A percentile compares a stretch with the other conserved stretches of the same genome.
Conservation (phyloP, 106 monocot species). For the Dendrobium huoshanense region DNA sequence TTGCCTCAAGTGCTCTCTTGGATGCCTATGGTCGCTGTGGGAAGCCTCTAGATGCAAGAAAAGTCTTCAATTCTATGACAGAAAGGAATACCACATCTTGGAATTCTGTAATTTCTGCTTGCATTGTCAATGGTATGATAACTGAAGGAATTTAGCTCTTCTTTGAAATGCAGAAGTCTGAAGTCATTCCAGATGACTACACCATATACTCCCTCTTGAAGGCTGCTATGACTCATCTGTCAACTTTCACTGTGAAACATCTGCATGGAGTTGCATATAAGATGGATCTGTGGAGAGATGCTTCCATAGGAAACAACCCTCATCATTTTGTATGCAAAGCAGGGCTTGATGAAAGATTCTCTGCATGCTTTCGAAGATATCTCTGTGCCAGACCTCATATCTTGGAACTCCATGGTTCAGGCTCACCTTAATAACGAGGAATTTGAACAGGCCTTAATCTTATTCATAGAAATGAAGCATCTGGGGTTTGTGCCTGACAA, state of each 20-base stretch:
- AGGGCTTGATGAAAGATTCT: constrained; percentile 9
- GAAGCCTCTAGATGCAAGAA: constrained; percentile 11
- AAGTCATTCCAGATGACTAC: constrained; percentile 21
- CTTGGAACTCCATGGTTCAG: constrained; percentile 45
- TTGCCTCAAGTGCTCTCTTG: constrained; percentile 17
- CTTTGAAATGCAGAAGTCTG: constrained; percentile 17
- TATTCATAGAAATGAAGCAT: constrained; percentile 19
- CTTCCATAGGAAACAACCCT: constrained; percentile 22
- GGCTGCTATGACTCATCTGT: constrained; percentile 8
- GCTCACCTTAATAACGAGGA: constrained; percentile 22
- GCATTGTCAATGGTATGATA: neutral
- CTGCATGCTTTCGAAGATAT: constrained; percentile 13
- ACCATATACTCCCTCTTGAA: constrained; percentile 28
- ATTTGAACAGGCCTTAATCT: constrained; percentile 12
- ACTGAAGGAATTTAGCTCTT: constrained; percentile 4
- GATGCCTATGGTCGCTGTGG: constrained; percentile 31
- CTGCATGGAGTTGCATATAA: constrained; percentile 25
- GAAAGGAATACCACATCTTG: constrained; percentile 20
- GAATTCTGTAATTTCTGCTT: constrained; percentile 30
- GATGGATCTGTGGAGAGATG: constrained; percentile 11
- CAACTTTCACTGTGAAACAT: neutral
- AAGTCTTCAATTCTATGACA: constrained; percentile 23
- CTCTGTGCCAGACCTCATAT: constrained; percentile 24
- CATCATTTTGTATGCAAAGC: constrained; percentile 30
- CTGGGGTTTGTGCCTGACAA: constrained; percentile 17